Evolutionary conservation across 2,329 filamentous ascomycete species (phyloP).

Genomic region (Fusarium sterilihyphosum): DNA sequence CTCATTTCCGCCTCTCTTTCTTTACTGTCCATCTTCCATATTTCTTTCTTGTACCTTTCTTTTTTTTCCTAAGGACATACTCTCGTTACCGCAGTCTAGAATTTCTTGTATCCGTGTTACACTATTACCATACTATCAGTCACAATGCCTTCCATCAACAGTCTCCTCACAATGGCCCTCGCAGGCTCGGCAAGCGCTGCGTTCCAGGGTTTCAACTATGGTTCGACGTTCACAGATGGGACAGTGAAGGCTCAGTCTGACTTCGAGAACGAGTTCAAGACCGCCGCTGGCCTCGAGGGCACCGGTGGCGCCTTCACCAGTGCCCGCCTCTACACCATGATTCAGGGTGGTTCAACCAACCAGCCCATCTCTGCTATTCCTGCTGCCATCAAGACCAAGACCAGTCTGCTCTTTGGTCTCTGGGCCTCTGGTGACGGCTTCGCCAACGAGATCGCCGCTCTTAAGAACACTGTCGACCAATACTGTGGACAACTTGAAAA

Average conservation of each 20-base stretch:
- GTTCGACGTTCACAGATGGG: conserved; percentile 68
- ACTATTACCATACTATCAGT: background rate
- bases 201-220: conserved; percentile 79
- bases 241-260: conserved; percentile 68
- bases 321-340: conserved; percentile 79
- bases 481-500: conserved; percentile 74
- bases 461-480: conserved; percentile 73
- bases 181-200: conserved; percentile 50
- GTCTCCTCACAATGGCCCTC: conserved; percentile 49
- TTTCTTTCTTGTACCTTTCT: background rate
- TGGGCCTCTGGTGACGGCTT: conserved; percentile 82
- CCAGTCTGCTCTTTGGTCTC: conserved; percentile 80
- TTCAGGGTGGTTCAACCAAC: conserved; percentile 73
- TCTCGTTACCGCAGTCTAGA: conserved; percentile 25
- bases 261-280: conserved; percentile 76
- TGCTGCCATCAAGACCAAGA: conserved; percentile 84
- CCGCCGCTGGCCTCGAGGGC: conserved; percentile 70
- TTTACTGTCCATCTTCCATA: background rate
- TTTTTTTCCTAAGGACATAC: conserved; percentile 12
- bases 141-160: conserved; percentile 48
- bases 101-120: background rate
- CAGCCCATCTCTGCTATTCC: conserved; percentile 78
- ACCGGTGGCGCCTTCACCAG: conserved; percentile 71
- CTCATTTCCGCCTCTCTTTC: background rate
- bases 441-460: conserved; percentile 77